phyloP scores from a whole-genome alignment of 306 rosid genomes.

The Carpinus viminea region DNA sequence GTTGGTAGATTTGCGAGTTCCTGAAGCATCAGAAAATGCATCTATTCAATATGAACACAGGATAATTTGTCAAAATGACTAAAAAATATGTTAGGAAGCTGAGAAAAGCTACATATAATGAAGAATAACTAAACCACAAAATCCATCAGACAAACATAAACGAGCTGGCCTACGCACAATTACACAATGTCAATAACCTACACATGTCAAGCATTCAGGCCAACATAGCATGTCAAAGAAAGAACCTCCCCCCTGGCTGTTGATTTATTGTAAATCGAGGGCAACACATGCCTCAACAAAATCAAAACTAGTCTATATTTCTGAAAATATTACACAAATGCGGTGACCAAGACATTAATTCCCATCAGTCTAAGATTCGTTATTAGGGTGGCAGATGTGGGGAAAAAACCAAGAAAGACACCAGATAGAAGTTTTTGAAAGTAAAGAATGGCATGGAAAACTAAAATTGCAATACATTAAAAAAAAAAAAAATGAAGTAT shows the following conservation, averaged over 20 bases:
- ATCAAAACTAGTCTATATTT: not conserved
- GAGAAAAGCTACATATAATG: no score
- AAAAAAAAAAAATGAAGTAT: not conserved
- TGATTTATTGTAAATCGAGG: not conserved
- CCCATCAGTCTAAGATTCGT: not conserved
- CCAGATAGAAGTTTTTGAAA: conserved; percentile 1
- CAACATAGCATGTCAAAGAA: conserved; percentile 3
- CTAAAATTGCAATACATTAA: conserved; percentile 2
- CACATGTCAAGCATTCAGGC: not conserved
- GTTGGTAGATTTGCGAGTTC: conserved; percentile 82
- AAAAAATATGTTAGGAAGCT: not conserved
- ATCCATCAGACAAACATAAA: not conserved
- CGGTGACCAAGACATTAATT: not conserved
- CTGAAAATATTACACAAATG: not conserved
- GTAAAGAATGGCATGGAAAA: conserved; percentile 15
- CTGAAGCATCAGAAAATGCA: conserved; percentile 41
- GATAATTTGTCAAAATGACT: not conserved
- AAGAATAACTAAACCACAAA: not conserved
- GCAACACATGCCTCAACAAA: not conserved
- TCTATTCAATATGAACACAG: not conserved
- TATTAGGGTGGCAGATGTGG: not conserved
- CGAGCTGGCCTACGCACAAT: not conserved
- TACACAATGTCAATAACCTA: not conserved
- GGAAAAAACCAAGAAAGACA: not conserved
- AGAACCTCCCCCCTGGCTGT: not conserved